Base-by-base conservation (phyloP, 345 rosid species). In the Populus deltoides region DNA sequence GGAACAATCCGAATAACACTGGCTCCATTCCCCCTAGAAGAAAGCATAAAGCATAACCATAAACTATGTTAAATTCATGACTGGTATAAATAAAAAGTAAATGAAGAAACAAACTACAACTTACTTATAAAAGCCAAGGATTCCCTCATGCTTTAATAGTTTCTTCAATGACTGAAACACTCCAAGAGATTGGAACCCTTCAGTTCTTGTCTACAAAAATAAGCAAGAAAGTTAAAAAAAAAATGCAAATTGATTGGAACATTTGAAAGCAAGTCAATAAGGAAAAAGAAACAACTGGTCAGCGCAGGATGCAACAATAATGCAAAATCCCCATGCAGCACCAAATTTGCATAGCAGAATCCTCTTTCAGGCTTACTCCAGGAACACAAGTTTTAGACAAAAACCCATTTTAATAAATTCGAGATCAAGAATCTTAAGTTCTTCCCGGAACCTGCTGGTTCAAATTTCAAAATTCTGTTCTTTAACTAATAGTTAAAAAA, bases 1-100 rank as follows among this genome's bases (percentile, higher is more conserved):
- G 98, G 99, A 75, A 96, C 89, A 68, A 96, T 96, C 70, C 99
- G 90, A 68, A 93, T 83, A 79, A 96, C 97, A 80, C 98, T 96
- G 53, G 97, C 98, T 80, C 99, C 99, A 72, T 96, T 96, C 65
- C 98, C 99, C 84, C 99, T 96, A 72, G 35, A 66, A 69, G 16
- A 84, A 81, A 33, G 45, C 69, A 72, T 35, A 84, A 47, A 47
- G 51, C 51, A 47, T 47, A 47, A 47, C 17, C 51, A 47, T 47
- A 47, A 47, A 3, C 18, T 3, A 47, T 47, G 17, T 2, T 41
- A 75, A 82, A 29, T 65, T 63, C 36, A 53, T 27, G 17, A 39
- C 39, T 9, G 29, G 8, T 66, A 61, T 51, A 76, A 7, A 80
- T 12, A 59, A 35, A 35, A 71, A 66, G 5, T 27, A 59, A 76